Percentiles rank a stretch among this genome's conserved stretches.
Evolutionary conservation across 2,329 filamentous ascomycete genomes (phyloP).

Genomic region (Botrytis deweyae): DNA sequence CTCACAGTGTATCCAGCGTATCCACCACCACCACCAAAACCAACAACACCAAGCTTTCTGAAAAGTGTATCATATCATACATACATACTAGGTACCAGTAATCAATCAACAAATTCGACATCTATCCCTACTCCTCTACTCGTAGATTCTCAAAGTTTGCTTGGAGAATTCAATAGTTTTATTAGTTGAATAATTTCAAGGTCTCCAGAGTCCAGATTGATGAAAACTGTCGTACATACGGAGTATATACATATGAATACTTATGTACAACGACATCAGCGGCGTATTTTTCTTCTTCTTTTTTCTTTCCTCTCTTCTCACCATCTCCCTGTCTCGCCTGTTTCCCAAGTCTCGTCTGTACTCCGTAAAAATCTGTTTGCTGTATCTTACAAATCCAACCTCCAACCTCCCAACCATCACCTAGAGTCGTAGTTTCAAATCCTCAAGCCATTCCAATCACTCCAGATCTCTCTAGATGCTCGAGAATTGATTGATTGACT

Average conservation of each 20-base stretch:
- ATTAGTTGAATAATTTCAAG: too few relatives aligned
- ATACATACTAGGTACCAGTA: background rate
- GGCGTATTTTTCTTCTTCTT: background rate
- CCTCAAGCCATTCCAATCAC: background rate
- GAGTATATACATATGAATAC: background rate
- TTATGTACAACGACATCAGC: background rate
- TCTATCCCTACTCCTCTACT: background rate
- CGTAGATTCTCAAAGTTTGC: background rate
- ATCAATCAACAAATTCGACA: background rate
- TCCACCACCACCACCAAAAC: background rate
- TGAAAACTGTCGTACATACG: background rate
- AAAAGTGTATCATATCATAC: background rate
- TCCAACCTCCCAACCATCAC: too few relatives aligned
- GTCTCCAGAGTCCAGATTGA: background rate
- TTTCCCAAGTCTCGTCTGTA: background rate
- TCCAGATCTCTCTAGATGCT: too few relatives aligned
- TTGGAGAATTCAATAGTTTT: too few relatives aligned
- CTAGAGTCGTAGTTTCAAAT: too few relatives aligned
- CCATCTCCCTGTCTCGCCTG: background rate
- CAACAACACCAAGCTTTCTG: background rate
- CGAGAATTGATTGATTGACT: too few relatives aligned
- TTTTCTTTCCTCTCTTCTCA: background rate
- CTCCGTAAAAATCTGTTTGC: background rate
- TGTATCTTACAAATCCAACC: background rate
- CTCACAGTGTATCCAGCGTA: background rate